Conservation (phyloP, 305 asterid genomes). For the Fraxinus angustifolia region DNA sequence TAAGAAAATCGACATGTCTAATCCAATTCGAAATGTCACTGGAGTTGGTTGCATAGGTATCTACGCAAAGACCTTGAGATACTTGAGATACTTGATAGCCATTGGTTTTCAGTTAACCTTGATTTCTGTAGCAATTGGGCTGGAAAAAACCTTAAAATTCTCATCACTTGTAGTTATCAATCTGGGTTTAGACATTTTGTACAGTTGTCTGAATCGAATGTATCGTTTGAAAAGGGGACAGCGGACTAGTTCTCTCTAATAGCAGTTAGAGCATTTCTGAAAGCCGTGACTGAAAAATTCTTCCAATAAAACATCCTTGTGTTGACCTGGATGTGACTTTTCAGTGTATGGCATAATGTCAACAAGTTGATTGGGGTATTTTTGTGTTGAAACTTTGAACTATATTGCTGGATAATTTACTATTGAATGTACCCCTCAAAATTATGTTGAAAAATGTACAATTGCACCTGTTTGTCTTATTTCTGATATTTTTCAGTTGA, state of each 20-base stretch:
- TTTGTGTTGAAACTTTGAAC: not conserved
- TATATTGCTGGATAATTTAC: not conserved
- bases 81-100: no score
- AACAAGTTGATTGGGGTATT: not conserved
- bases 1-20: not conserved
- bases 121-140: not conserved
- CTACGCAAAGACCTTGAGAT: not conserved
- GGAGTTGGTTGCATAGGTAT: not conserved
- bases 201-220: not conserved
- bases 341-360: not conserved
- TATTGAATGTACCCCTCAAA: not conserved
- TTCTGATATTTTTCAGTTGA: not conserved
- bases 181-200: not conserved
- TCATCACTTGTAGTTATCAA: not conserved
- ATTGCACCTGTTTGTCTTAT: not conserved
- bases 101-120: not conserved
- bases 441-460: not conserved
- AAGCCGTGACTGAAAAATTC: not conserved
- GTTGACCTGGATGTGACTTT: not conserved
- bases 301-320: not conserved
- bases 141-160: not conserved
- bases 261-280: not conserved
- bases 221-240: not conserved
- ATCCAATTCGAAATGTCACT: not conserved
- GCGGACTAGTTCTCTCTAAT: not conserved